These are phyloP conservation scores for Fusarium buxicola DNA, from an alignment of 2,329 filamentous ascomycete species.

Conservation along the genomic window DNA sequence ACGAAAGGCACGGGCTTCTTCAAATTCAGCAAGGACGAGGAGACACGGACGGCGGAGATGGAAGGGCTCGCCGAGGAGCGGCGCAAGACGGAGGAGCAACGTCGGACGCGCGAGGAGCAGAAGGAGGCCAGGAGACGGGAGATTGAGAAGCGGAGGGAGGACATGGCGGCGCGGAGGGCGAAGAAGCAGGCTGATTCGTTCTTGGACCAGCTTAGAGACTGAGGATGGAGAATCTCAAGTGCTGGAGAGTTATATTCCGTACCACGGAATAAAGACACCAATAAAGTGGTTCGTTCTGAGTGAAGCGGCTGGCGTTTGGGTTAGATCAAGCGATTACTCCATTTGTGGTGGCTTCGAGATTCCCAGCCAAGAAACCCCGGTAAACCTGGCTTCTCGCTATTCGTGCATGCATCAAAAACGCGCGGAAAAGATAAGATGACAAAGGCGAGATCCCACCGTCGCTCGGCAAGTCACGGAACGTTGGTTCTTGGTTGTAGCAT, in stretches of 20 bases:
- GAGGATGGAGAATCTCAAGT: constrained; percentile 7
- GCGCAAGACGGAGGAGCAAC: constrained; percentile 73
- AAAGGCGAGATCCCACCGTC: not conserved
- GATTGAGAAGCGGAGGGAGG: constrained; percentile 72
- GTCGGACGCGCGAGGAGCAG: constrained; percentile 66
- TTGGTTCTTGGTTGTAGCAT: no score
- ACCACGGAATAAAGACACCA: constrained; percentile 26
- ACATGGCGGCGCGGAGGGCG: constrained; percentile 70
- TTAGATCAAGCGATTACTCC: constrained; percentile 18
- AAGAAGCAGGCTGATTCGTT: constrained; percentile 80
- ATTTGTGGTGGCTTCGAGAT: constrained; percentile 27
- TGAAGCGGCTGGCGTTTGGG: not conserved
- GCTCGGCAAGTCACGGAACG: constrained; percentile 1
- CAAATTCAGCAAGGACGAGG: constrained; percentile 83
- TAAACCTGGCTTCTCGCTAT: constrained; percentile 6
- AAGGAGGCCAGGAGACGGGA: constrained; percentile 69
- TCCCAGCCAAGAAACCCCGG: constrained; percentile 26
- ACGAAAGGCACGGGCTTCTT: constrained; percentile 93
- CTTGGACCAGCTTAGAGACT: constrained; percentile 65
- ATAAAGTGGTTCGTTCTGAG: not conserved
- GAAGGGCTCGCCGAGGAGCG: constrained; percentile 74
- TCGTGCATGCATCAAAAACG: constrained; percentile 13
- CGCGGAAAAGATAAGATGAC: not conserved
- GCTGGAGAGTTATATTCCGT: constrained; percentile 13
- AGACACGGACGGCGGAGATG: constrained; percentile 77